Conservation (phyloP, 2,329 filamentous ascomycete species). For the Emericellopsis atlantica region DNA sequence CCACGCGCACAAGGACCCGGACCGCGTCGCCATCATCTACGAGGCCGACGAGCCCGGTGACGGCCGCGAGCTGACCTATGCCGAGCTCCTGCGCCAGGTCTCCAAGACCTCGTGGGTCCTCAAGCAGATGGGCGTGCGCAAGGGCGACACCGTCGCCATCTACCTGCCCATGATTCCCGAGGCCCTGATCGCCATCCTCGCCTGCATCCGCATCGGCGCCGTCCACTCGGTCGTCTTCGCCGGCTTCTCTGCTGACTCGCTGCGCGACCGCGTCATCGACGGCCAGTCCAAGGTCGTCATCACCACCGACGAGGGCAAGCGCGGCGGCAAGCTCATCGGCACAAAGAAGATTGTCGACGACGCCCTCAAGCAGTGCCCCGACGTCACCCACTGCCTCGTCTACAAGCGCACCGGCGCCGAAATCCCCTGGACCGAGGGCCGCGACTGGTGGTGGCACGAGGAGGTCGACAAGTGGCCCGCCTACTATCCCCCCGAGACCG, state of each 20-base stretch:
- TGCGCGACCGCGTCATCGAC: slow-evolving; percentile 89
- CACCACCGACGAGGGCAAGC: slow-evolving; percentile 94
- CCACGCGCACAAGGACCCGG: slow-evolving; percentile 86
- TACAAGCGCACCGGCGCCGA: slow-evolving; percentile 93
- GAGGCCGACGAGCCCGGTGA: slow-evolving; percentile 86
- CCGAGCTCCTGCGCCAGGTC: slow-evolving; percentile 85
- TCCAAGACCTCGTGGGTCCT: slow-evolving; percentile 77
- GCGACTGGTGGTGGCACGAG: slow-evolving; percentile 98
- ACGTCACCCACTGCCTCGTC: slow-evolving; percentile 74
- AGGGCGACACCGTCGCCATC: slow-evolving; percentile 93
- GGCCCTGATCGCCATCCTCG: slow-evolving; percentile 80
- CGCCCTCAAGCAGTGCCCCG: slow-evolving; percentile 88
- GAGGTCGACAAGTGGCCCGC: slow-evolving; percentile 93
- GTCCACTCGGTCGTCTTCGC: slow-evolving; percentile 97
- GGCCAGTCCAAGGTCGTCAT: slow-evolving; percentile 88
- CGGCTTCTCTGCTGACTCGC: slow-evolving; percentile 91
- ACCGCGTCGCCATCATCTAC: slow-evolving; percentile 95
- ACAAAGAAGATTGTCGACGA: slow-evolving; percentile 99
- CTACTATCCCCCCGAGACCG: slow-evolving; percentile 78
- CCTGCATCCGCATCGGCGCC: slow-evolving; percentile 83
- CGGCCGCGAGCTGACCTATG: slow-evolving; percentile 83
- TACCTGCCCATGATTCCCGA: slow-evolving; percentile 99
- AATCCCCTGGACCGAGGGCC: slow-evolving; percentile 76
- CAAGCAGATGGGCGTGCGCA: slow-evolving; percentile 91
- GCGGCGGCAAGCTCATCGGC: slow-evolving; percentile 90